These are phyloP conservation scores for Erysimum cheiri DNA, from an alignment of 441 rosid species.

Conservation along the genomic window DNA sequence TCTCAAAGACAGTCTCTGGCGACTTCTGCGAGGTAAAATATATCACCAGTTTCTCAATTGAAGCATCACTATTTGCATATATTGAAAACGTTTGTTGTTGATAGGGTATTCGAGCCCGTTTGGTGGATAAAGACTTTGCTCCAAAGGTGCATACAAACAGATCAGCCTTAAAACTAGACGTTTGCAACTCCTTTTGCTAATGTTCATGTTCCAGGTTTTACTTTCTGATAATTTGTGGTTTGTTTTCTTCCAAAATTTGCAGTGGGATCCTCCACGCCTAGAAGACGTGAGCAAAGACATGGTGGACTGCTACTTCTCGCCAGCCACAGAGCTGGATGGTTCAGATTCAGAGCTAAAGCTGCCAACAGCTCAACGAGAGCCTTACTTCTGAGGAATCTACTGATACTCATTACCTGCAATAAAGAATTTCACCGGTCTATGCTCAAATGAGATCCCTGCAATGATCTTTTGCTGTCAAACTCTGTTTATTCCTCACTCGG, in stretches of 20 bases:
- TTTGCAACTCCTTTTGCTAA: constrained; percentile 16
- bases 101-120: constrained; percentile 81
- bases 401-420: constrained; percentile 19
- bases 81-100: constrained; percentile 6
- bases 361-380: constrained; percentile 77
- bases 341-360: constrained; percentile 70
- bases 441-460: constrained; percentile 27
- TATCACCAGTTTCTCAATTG: constrained; percentile 7
- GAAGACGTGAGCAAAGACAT: constrained; percentile 77
- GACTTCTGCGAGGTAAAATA: constrained; percentile 73
- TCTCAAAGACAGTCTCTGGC: constrained; percentile 60
- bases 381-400: constrained; percentile 52
- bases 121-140: constrained; percentile 87
- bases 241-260: constrained; percentile 46
- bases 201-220: constrained; percentile 13
- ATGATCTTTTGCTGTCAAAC: constrained; percentile 33
- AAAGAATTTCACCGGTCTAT: constrained; percentile 14
- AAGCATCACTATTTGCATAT: constrained; percentile 13
- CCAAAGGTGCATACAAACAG: constrained; percentile 69
- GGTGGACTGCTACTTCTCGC: constrained; percentile 70
- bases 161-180: constrained; percentile 3
- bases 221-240: background rate
- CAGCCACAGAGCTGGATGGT: constrained; percentile 49
- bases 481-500: constrained; percentile 2
- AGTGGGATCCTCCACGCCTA: constrained; percentile 92